Conservation (phyloP, 805 yeast species). For the Wickerhamiella shivajii region DNA sequence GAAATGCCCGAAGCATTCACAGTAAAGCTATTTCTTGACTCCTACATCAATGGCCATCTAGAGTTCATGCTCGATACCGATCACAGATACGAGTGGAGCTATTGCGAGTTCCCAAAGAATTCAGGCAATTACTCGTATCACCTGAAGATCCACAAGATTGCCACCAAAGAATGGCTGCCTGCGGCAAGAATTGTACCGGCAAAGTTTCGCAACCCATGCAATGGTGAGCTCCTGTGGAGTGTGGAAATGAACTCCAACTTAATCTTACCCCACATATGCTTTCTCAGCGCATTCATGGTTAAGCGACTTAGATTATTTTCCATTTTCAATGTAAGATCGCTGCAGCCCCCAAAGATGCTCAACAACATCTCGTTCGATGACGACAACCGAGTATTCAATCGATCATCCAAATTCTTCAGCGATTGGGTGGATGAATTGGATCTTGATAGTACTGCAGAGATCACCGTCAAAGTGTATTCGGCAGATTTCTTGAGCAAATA, state of each 20-base stretch:
- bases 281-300: slow-evolving; percentile 19
- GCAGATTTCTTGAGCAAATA: slow-evolving; percentile 2
- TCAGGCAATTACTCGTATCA: slow-evolving; percentile 10
- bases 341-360: slow-evolving; percentile 9
- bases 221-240: slow-evolving; percentile 14
- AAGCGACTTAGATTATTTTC: no score
- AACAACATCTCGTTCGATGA: slow-evolving; percentile 16
- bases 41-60: slow-evolving; percentile 9
- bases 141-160: slow-evolving; percentile 71
- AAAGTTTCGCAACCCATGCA: slow-evolving; percentile 16
- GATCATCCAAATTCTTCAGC: slow-evolving; percentile 11
- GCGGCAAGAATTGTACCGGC: slow-evolving; percentile 14
- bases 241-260: slow-evolving; percentile 18
- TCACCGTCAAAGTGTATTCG: neutral
- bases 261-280: slow-evolving; percentile 16
- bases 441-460: neutral
- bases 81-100: slow-evolving; percentile 16
- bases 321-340: no score
- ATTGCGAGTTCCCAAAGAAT: slow-evolving; percentile 9
- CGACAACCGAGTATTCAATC: slow-evolving; percentile 13
- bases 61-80: slow-evolving; percentile 14
- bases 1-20: slow-evolving; percentile 4
- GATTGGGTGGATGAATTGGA: slow-evolving; percentile 15
- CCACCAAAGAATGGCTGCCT: slow-evolving; percentile 35
- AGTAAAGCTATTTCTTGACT: slow-evolving; percentile 10